Percentiles rank a stretch among this genome's conserved stretches.
Conservation (phyloP, 2,329 filamentous ascomycete genomes). For the Lachnellula cervina region DNA sequence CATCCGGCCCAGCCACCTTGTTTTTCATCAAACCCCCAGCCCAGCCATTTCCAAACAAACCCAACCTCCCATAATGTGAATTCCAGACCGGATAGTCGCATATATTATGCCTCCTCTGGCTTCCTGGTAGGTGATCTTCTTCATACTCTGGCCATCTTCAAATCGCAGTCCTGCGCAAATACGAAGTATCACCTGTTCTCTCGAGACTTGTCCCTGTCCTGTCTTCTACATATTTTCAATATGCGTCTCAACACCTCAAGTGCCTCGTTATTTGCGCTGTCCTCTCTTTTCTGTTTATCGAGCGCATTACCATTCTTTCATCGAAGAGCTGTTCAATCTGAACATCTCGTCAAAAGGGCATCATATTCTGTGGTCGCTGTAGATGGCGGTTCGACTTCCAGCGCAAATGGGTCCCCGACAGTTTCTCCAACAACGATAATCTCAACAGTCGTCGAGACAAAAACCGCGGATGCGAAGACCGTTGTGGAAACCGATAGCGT, state of each 20-base stretch:
- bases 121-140: conserved; percentile 13
- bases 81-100: conserved; percentile 11
- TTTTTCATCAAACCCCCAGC: too few species aligned
- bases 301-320: conserved; percentile 23
- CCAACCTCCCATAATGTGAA: conserved; percentile 22
- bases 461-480: conserved; percentile 21
- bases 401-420: background rate
- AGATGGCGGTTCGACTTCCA: conserved; percentile 28
- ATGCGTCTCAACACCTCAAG: conserved; percentile 26
- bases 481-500: conserved; percentile 23
- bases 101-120: conserved; percentile 17
- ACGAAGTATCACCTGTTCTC: conserved; percentile 5
- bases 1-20: conserved; percentile 8
- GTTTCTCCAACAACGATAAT: conserved; percentile 15
- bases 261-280: conserved; percentile 22
- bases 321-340: conserved; percentile 5
- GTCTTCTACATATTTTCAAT: conserved; percentile 7
- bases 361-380: conserved; percentile 33
- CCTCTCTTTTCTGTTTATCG: conserved; percentile 22
- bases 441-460: conserved; percentile 23
- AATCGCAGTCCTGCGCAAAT: conserved; percentile 8
- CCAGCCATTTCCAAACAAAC: conserved; percentile 14
- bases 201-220: background rate
- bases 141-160: conserved; percentile 12
- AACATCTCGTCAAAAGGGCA: conserved; percentile 21